phyloP scores from a whole-genome alignment of 1,139 yeast genomes.

The Saccharomyces pastorianus region DNA sequence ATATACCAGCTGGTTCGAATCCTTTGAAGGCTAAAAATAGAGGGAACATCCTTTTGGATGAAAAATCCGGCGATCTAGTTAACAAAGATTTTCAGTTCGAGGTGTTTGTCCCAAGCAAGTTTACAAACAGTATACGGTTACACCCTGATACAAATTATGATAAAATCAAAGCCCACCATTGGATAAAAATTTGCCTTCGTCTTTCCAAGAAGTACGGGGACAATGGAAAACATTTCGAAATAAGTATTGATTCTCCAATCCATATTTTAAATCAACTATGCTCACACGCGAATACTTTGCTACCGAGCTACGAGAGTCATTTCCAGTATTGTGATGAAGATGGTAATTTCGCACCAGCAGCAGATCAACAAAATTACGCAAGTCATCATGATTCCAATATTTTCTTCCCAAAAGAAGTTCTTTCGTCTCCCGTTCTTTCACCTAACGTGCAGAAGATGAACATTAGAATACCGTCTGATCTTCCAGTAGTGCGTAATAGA shows the following conservation, averaged over 20 bases:
- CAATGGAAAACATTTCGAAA: slow-evolving; percentile 79
- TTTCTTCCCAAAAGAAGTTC: slow-evolving; percentile 34
- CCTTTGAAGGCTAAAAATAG: slow-evolving; percentile 27
- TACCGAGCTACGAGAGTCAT: slow-evolving; percentile 32
- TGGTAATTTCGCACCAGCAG: background rate
- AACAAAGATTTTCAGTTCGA: slow-evolving; percentile 72
- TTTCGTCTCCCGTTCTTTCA: slow-evolving; percentile 38
- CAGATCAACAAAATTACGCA: background rate
- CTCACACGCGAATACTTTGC: slow-evolving; percentile 64
- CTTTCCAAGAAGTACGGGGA: slow-evolving; percentile 53
- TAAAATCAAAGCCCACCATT: slow-evolving; percentile 79
- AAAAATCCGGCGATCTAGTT: slow-evolving; percentile 32
- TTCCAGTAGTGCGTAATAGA: slow-evolving; percentile 11
- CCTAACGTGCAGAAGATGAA: slow-evolving; percentile 47
- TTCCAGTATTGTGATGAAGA: slow-evolving; percentile 16
- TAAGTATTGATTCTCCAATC: slow-evolving; percentile 85
- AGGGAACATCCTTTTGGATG: slow-evolving; percentile 35
- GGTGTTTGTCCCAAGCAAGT: slow-evolving; percentile 53
- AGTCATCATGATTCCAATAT: slow-evolving; percentile 30
- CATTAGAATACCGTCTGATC: slow-evolving; percentile 14
- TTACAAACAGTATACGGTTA: slow-evolving; percentile 36
- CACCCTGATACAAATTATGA: slow-evolving; percentile 52
- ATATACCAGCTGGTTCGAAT: slow-evolving; percentile 25
- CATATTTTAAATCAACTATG: slow-evolving; percentile 54
- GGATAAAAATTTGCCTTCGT: slow-evolving; percentile 83